Evolutionary conservation across 2,329 filamentous ascomycete species (phyloP).

Genomic region (Diplodia scrobiculata): DNA sequence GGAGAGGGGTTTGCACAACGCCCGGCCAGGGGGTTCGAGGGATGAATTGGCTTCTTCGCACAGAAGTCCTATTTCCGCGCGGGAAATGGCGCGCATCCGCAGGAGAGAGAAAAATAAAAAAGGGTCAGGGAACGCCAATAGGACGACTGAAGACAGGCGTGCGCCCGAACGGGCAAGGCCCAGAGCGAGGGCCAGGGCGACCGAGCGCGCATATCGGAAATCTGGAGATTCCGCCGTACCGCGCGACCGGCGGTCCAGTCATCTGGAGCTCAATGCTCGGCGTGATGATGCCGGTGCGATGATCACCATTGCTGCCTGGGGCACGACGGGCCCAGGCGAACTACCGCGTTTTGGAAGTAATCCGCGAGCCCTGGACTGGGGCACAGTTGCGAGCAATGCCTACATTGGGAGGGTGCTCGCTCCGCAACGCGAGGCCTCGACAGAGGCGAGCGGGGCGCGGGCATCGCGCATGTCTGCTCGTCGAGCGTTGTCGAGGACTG

Average conservation of each 20-base stretch:
- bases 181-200: background rate
- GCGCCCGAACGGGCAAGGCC: background rate
- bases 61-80: conserved; percentile 3
- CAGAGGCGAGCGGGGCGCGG: background rate
- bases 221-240: conserved; percentile 23
- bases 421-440: background rate
- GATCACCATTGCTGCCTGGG: conserved; percentile 26
- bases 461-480: background rate
- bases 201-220: conserved; percentile 15
- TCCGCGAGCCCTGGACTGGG: conserved; percentile 7
- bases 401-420: background rate
- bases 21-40: conserved; percentile 16
- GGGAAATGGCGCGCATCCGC: conserved; percentile 8
- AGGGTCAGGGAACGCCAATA: conserved; percentile 1
- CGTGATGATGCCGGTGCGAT: conserved; percentile 16
- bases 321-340: conserved; percentile 12
- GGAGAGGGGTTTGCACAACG: conserved; percentile 13
- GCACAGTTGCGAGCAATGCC: conserved; percentile 2
- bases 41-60: conserved; percentile 17
- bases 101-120: background rate
- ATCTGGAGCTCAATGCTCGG: conserved; percentile 11
- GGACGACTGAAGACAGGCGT: background rate
- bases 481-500: background rate
- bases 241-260: conserved; percentile 16
- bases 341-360: conserved; percentile 18